Evolutionary conservation across 2,329 filamentous ascomycete genomes (phyloP), one percentile per base, ranked within the genome.

Genomic region (Didymella glomerata): DNA sequence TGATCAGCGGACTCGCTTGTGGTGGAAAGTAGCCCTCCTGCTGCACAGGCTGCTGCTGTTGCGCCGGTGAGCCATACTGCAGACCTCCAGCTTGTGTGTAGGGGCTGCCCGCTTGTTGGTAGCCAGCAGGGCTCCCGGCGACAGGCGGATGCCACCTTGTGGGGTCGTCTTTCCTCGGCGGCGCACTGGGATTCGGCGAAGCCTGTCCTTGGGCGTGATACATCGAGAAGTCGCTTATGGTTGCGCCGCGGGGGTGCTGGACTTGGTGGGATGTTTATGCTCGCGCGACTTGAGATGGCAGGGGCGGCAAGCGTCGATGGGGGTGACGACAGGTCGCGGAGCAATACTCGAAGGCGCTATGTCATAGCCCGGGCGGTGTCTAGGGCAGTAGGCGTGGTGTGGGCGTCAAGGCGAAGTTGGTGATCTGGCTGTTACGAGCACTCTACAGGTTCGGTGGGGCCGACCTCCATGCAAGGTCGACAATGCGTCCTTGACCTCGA

Each of bases 11-110:
- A 40, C 64, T 59, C 40, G 67, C 61, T 64, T 79, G 78, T 13
- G 71, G 70, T 13, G 77, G 78, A 57, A 80, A 82, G 66, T 82
- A 82, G 51, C 77, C 66, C 51, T 76, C 76, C 20, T 75, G 71
- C 62, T 75, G 75, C 13, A 59, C 38, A 4, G 47, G 57, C n/a
- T 69, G 71, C 25, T 71, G 62, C 42, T 69, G 70, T 42, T 68
- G 71, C 46, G 66, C 67, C 44, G 71, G 70, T 34, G 72, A 62
- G 50, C 67, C 69, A 18, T 63, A 42, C 57, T 76, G 73, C 62
- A 77, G 73, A 45, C 68, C 66, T 45, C 65, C 66, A 47, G 70
- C 68, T 11, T 69, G 65, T 9, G 71, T 57, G 44, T 49, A 65
- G 24, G 67, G 61, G 59, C 73, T 74, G 55, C 77, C 77, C 22